phyloP scores from a whole-genome alignment of 176 grass and related monocot genomes.

The Oryza australiensis region DNA sequence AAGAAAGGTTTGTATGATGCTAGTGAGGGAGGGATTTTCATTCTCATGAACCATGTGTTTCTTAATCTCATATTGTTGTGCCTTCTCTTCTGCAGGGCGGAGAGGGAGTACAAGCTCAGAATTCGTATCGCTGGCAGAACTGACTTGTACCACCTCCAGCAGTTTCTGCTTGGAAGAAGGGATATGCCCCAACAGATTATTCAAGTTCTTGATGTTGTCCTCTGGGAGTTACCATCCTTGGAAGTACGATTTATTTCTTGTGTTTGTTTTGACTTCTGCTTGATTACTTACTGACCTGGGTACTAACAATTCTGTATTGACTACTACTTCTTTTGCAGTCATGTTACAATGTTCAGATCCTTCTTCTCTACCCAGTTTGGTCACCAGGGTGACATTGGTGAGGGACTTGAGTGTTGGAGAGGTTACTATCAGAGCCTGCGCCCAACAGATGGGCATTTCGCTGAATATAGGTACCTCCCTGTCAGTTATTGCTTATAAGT shows the following conservation, averaged over 20 bases:
- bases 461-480: no score
- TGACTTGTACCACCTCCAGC: slow-evolving; percentile 59
- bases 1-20: slow-evolving; percentile 39
- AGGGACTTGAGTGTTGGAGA: slow-evolving; percentile 86
- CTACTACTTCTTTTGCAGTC: slow-evolving; percentile 44
- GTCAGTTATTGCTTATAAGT: no score
- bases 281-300: background rate
- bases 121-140: slow-evolving; percentile 61
- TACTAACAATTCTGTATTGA: background rate
- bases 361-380: slow-evolving; percentile 78
- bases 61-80: background rate
- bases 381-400: slow-evolving; percentile 55
- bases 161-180: slow-evolving; percentile 58
- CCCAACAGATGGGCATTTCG: no score
- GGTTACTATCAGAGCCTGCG: no score
- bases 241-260: slow-evolving; percentile 31
- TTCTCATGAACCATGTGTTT: background rate
- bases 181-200: slow-evolving; percentile 84
- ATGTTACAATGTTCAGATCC: slow-evolving; percentile 65
- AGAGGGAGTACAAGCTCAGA: slow-evolving; percentile 69
- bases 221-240: slow-evolving; percentile 68
- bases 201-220: slow-evolving; percentile 85
- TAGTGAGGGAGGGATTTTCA: background rate
- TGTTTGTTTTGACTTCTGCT: background rate
- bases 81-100: slow-evolving; percentile 33